These are phyloP conservation scores for Leccinum subtestaceum DNA, from an alignment of 768 basidiomycete genomes.

Conservation along the genomic window DNA sequence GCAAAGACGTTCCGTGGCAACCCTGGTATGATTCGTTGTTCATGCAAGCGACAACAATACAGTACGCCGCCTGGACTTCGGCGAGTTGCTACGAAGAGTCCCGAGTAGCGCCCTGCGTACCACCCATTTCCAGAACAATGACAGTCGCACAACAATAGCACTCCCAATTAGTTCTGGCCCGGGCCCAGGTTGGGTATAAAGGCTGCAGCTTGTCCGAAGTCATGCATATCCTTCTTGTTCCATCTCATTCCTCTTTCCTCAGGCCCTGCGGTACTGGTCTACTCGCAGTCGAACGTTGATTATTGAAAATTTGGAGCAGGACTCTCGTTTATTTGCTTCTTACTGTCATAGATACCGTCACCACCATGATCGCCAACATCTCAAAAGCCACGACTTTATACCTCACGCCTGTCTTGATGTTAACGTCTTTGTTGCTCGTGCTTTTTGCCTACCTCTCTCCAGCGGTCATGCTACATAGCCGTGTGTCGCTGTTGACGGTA, in stretches of 20 bases:
- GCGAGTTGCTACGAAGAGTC: not conserved
- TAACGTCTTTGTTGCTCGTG: constrained; percentile 64
- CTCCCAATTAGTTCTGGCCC: not conserved
- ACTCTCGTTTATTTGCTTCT: constrained; percentile 11
- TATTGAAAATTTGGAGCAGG: constrained; percentile 19
- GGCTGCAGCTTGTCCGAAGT: not conserved
- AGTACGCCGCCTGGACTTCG: not conserved
- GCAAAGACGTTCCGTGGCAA: not conserved
- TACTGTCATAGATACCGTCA: not conserved
- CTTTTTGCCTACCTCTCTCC: constrained; percentile 72
- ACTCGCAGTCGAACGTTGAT: constrained; percentile 10
- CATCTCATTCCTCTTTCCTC: constrained; percentile 7
- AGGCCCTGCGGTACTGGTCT: constrained; percentile 22
- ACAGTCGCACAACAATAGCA: constrained; percentile 9
- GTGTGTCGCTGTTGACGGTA: constrained; percentile 65
- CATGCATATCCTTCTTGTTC: not conserved
- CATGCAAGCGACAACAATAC: not conserved
- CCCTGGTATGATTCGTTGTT: not conserved
- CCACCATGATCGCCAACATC: constrained; percentile 63
- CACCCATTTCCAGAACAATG: constrained; percentile 18
- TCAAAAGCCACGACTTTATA: constrained; percentile 68
- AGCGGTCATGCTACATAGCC: constrained; percentile 51
- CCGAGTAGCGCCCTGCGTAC: not conserved
- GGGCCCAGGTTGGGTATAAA: constrained; percentile 16
- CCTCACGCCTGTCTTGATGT: constrained; percentile 61